Conservation (phyloP, 345 rosid genomes). For the Gossypium bickii region DNA sequence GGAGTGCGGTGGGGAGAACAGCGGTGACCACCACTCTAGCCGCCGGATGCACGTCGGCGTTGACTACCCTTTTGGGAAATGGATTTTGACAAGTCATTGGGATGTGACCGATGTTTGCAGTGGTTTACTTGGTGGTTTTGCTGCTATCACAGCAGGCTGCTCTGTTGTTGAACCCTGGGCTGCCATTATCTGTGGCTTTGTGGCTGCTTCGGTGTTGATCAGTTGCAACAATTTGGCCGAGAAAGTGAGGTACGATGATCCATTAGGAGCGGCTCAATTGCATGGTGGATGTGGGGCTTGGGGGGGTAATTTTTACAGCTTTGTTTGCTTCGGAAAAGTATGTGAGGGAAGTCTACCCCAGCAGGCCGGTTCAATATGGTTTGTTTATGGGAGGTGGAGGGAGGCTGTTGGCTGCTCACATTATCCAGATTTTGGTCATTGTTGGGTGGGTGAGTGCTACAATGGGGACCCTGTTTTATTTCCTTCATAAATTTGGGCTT, state of each 20-base stretch:
- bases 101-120: constrained; percentile 85
- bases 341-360: constrained; percentile 53
- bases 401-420: constrained; percentile 67
- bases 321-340: constrained; percentile 56
- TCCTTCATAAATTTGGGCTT: constrained; percentile 48
- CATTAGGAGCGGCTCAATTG: constrained; percentile 73
- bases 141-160: constrained; percentile 82
- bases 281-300: constrained; percentile 96
- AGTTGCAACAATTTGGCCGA: constrained; percentile 74
- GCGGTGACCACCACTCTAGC: constrained; percentile 94
- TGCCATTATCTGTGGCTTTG: constrained; percentile 73
- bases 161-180: constrained; percentile 94
- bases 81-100: constrained; percentile 79
- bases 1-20: constrained; percentile 83
- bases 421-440: constrained; percentile 61
- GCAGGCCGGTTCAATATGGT: constrained; percentile 42
- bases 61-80: constrained; percentile 74
- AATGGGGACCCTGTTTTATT: constrained; percentile 70
- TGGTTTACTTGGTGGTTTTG: constrained; percentile 89
- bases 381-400: constrained; percentile 89
- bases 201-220: constrained; percentile 63
- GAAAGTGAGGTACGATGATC: constrained; percentile 56
- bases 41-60: constrained; percentile 75
- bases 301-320: constrained; percentile 79
- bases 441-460: constrained; percentile 77